Conservation (phyloP, 495 filamentous ascomycete species). For the Penicillium pulvis region DNA sequence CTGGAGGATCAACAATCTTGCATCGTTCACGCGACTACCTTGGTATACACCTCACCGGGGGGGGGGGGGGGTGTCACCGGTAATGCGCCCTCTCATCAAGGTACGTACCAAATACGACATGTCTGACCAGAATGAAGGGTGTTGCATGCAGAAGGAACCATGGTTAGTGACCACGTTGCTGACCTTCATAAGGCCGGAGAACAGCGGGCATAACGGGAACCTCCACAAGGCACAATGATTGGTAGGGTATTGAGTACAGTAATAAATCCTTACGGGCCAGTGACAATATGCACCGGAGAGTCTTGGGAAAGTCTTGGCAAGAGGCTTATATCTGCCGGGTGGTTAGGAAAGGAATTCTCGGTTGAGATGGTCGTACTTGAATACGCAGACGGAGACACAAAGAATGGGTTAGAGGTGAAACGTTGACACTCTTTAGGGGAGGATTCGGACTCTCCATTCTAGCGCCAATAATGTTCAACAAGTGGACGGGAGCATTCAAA, state of each 20-base stretch:
- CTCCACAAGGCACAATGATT: slow-evolving; percentile 13
- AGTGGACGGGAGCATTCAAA: slow-evolving; percentile 1
- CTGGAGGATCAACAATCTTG: background rate
- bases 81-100: background rate
- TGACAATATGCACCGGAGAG: slow-evolving; percentile 20
- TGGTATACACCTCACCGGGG: too few species aligned
- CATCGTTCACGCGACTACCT: background rate
- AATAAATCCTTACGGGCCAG: slow-evolving; percentile 9
- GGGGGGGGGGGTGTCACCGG: too few species aligned
- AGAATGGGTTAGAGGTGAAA: background rate
- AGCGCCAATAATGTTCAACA: background rate
- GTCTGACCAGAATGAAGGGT: background rate
- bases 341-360: slow-evolving; percentile 1
- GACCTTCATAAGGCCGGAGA: slow-evolving; percentile 1
- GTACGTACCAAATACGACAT: background rate
- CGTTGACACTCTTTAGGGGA: background rate
- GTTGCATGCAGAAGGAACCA: slow-evolving; percentile 4
- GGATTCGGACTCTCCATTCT: background rate
- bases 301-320: slow-evolving; percentile 26
- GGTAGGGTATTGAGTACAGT: slow-evolving; percentile 11
- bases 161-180: slow-evolving; percentile 15
- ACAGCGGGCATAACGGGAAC: slow-evolving; percentile 11
- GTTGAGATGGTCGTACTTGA: background rate
- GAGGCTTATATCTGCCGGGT: slow-evolving; percentile 30
- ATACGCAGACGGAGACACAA: background rate